Evolutionary conservation across 1,139 yeast genomes (phyloP).

Genomic region (Diutina pseudorugosa): DNA sequence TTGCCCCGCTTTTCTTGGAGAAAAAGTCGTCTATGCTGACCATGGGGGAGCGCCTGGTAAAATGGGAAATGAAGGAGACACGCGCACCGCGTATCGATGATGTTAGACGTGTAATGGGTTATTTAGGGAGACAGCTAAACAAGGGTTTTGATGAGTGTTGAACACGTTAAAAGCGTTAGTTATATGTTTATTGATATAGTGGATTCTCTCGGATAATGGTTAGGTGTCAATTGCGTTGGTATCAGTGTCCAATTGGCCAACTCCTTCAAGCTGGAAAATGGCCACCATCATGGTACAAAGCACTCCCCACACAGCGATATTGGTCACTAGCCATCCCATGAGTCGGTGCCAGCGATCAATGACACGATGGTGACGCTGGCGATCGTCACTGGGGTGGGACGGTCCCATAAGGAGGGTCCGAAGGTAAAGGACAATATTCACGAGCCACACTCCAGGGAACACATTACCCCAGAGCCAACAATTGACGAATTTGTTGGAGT

Average conservation of each 20-base stretch:
- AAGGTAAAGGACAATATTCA: neutral
- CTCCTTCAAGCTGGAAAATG: neutral
- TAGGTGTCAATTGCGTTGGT: too few relatives aligned
- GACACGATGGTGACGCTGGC: neutral
- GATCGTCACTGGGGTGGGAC: neutral
- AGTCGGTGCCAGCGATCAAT: neutral
- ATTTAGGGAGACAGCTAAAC: too few relatives aligned
- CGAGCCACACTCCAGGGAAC: neutral
- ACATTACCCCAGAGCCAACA: neutral
- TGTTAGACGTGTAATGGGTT: neutral
- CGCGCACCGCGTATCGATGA: neutral
- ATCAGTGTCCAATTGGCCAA: too few relatives aligned
- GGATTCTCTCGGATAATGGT: too few relatives aligned
- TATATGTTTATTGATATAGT: too few relatives aligned
- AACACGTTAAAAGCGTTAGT: too few relatives aligned
- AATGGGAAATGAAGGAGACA: neutral
- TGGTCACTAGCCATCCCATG: neutral
- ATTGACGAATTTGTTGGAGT: neutral
- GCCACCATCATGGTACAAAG: neutral
- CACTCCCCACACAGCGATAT: neutral
- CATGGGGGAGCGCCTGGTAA: neutral
- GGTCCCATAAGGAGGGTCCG: neutral
- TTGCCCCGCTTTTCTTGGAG: neutral
- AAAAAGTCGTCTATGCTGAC: constrained; percentile 1
- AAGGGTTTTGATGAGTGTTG: too few relatives aligned